Conservation (phyloP, 2,329 filamentous ascomycete genomes). For the Beauveria brongniartii region DNA sequence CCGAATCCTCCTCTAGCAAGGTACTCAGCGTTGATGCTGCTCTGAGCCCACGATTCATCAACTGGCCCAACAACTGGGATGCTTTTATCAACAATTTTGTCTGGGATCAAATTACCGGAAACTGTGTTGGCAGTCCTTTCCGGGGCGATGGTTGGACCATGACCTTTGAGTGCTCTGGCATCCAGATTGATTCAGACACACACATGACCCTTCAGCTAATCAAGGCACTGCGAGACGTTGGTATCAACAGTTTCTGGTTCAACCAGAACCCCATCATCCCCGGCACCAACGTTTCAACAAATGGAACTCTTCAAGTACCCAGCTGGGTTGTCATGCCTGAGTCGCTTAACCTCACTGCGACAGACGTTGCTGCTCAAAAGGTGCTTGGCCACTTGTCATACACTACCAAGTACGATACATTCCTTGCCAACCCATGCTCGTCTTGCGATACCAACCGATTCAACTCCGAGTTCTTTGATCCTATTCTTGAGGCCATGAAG, state of each 20-base stretch:
- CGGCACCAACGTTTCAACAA: slow-evolving; percentile 22
- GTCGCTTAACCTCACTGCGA: slow-evolving; percentile 27
- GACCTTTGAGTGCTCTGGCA: slow-evolving; percentile 28
- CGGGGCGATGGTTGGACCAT: slow-evolving; percentile 29
- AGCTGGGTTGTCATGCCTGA: slow-evolving; percentile 34
- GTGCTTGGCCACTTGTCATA: slow-evolving; percentile 28
- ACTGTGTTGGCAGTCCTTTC: slow-evolving; percentile 25
- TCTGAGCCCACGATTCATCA: slow-evolving; percentile 31
- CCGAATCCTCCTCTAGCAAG: slow-evolving; percentile 21
- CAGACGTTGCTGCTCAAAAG: slow-evolving; percentile 24
- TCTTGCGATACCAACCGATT: slow-evolving; percentile 29
- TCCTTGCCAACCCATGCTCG: slow-evolving; percentile 28
- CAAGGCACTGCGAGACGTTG: slow-evolving; percentile 30
- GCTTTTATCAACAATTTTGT: slow-evolving; percentile 31
- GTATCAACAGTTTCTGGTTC: slow-evolving; percentile 31
- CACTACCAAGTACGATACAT: slow-evolving; percentile 30
- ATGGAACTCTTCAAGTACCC: slow-evolving; percentile 18
- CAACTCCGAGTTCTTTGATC: slow-evolving; percentile 28
- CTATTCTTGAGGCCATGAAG: slow-evolving; percentile 29
- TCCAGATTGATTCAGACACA: slow-evolving; percentile 30
- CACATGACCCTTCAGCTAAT: slow-evolving; percentile 32
- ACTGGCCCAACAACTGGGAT: slow-evolving; percentile 31
- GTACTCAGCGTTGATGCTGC: slow-evolving; percentile 24
- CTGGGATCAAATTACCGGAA: slow-evolving; percentile 30
- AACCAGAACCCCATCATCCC: slow-evolving; percentile 32